Evolutionary conservation across 116 monocot species (phyloP).

Genomic region (Papilionanthe hybrid): DNA sequence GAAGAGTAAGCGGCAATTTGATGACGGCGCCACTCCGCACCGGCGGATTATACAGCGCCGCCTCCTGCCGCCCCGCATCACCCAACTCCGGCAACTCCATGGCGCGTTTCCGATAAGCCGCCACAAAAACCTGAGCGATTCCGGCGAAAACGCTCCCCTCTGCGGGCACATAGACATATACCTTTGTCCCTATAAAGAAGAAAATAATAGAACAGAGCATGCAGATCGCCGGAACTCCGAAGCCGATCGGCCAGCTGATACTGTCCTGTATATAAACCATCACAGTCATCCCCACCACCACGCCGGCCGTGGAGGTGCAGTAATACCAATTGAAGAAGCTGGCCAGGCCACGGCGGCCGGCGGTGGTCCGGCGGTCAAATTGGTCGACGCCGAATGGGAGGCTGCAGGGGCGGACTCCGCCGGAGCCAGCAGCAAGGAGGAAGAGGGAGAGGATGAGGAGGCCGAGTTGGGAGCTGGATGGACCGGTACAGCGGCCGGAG

Average conservation of each 20-base stretch:
- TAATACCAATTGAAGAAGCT: constrained; percentile 84
- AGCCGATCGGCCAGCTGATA: constrained; percentile 58
- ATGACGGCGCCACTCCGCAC: neutral
- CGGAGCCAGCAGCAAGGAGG: constrained; percentile 32
- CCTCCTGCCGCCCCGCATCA: constrained; percentile 21
- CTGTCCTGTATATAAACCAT: constrained; percentile 49
- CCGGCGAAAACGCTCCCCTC: constrained; percentile 59
- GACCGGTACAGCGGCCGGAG: constrained; percentile 2
- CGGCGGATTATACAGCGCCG: constrained; percentile 14
- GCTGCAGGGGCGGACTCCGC: constrained; percentile 51
- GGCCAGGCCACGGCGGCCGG: constrained; percentile 23
- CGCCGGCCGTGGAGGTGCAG: constrained; percentile 26
- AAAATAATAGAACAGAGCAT: constrained; percentile 24
- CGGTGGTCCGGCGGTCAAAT: constrained; percentile 28
- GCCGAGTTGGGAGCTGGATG: constrained; percentile 11
- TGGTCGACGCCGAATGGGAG: constrained; percentile 69
- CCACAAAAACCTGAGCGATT: constrained; percentile 33
- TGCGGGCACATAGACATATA: constrained; percentile 37
- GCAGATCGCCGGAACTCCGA: constrained; percentile 30
- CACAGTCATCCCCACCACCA: constrained; percentile 28
- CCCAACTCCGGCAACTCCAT: constrained; percentile 18
- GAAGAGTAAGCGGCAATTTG: constrained; percentile 31
- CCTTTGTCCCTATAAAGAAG: constrained; percentile 40
- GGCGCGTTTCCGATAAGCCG: constrained; percentile 29
- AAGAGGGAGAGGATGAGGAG: constrained; percentile 27